phyloP scores from a whole-genome alignment of 2,329 filamentous ascomycete species.

The Fusarium clavum region DNA sequence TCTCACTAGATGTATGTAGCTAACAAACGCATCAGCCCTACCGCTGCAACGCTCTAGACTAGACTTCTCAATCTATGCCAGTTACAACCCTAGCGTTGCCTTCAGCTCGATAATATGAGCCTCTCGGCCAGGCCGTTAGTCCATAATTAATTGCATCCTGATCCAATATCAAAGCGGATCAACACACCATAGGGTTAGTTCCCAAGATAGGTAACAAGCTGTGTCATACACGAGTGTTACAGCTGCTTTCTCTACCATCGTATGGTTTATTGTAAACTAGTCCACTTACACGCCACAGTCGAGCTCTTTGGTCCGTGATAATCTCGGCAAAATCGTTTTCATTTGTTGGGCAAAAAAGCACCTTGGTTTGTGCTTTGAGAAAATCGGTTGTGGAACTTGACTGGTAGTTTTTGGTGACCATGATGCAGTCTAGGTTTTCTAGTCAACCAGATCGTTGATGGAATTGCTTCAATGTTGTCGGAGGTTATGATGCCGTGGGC shows the following conservation, averaged over 20 bases:
- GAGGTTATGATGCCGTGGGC: neutral
- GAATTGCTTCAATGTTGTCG: neutral
- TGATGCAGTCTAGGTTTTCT: neutral
- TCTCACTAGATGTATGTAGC: neutral
- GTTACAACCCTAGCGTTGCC: slow-evolving; percentile 2
- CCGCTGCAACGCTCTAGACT: neutral
- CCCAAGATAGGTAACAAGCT: neutral
- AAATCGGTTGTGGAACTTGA: neutral
- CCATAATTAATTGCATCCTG: neutral
- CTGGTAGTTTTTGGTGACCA: neutral
- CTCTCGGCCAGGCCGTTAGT: slow-evolving; percentile 21
- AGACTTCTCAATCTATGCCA: neutral
- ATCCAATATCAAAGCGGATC: neutral
- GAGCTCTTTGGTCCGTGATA: neutral
- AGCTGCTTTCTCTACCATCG: neutral
- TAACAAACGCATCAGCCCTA: slow-evolving; percentile 26
- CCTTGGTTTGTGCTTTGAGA: neutral
- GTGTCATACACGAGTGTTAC: neutral
- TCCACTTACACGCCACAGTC: neutral
- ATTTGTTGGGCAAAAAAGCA: neutral
- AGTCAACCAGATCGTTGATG: neutral
- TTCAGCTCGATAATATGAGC: slow-evolving; percentile 5
- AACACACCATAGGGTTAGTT: neutral
- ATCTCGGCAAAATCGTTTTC: neutral
- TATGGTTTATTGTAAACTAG: neutral